Base-by-base conservation (phyloP, 768 basidiomycete genomes). In the Hygrophorus pudorinus region DNA sequence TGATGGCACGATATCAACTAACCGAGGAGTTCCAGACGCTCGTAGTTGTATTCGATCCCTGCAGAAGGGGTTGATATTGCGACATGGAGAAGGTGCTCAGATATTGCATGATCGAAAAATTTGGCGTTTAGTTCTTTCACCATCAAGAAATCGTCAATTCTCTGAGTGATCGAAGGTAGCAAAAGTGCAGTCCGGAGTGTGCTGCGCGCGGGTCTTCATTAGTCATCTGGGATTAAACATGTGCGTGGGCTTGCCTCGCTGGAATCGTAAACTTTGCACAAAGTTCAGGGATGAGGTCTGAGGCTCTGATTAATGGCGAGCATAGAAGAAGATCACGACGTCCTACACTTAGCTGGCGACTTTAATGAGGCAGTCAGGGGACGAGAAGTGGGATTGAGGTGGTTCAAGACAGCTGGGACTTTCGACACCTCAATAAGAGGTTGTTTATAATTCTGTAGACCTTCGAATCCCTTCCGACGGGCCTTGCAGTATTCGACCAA, bases 281-380 rank as follows among this genome's bases (percentile, higher is more conserved):
- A 12, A 89, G 64, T 58, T 90, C 88, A n/a, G 88, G 88, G 53
- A 90, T 86, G 32, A 90, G 67, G 58, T 84, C 87, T 90, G 56
- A 7, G 44, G 12, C 35, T 39, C 10, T 31, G 18, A 12, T 20
- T 29, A 29, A 17, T 28, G 3, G 12, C 18, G n/a, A 14, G 12
- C 43, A 13, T n/a, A 16, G 4, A 18, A 21, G 27, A 4, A 11
- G 14, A 39, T 35, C 18, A 36, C 44, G 49, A 28, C 41, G 42
- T 54, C 76, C 27, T 58, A 85, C 86, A 84, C 64, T 82, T 85
- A 4, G 74, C 68, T 4, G 69, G 63, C 2, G 55, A 59, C 53
- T 66, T 73, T 48, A 48, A 56, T 42, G 66, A 55, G 32, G 56
- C 57, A 27, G 64, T 57, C 38, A 59, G 51, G 33, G 67, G 63